Conservation (phyloP, 345 rosid genomes). For the Orychophragmus violaceus region DNA sequence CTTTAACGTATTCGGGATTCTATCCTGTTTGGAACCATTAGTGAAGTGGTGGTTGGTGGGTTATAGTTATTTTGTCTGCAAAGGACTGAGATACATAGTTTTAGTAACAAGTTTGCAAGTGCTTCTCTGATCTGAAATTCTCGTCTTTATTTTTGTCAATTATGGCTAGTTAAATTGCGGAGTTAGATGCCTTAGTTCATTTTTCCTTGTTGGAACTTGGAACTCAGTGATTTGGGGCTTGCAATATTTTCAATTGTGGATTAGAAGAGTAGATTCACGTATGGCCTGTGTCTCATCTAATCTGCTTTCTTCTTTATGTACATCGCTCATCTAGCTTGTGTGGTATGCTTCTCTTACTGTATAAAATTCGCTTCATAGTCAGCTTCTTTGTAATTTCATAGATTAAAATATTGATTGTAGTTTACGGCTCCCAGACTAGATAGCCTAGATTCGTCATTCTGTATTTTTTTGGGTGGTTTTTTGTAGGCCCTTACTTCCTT, state of each 20-base stretch:
- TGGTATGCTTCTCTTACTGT: not conserved
- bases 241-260: not conserved
- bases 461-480: not conserved
- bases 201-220: not conserved
- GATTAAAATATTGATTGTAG: not conserved
- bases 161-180: not conserved
- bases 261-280: not conserved
- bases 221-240: not conserved
- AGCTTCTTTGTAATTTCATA: not conserved
- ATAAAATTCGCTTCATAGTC: too few species aligned
- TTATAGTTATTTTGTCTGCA: not conserved
- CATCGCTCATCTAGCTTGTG: not conserved
- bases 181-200: not conserved
- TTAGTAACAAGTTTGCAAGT: too few species aligned
- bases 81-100: too few species aligned
- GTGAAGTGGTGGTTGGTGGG: constrained; percentile 17
- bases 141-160: too few species aligned
- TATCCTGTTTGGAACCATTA: not conserved
- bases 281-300: too few species aligned
- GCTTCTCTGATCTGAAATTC: too few species aligned
- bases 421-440: not conserved
- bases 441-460: not conserved
- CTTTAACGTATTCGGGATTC: not conserved
- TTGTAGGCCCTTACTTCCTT: not conserved
- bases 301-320: too few species aligned